Base-by-base conservation (phyloP, 306 rosid genomes). In the Datisca glomerata region DNA sequence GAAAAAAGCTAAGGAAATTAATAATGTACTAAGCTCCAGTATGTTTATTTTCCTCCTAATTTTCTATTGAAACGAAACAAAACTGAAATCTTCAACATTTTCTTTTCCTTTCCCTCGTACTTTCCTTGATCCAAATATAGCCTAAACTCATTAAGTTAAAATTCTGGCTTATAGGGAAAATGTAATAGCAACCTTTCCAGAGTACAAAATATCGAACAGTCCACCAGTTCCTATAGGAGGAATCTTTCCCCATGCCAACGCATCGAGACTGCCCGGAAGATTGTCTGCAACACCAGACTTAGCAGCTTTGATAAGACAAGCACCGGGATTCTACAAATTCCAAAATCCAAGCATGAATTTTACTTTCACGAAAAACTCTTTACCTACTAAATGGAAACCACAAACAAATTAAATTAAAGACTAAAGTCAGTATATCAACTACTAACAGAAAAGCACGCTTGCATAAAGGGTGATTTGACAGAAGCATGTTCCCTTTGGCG, bases 381-480 rank as follows among this genome's bases (percentile, higher is more conserved):
- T n/a, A n/a, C n/a, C n/a, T n/a, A n/a, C n/a, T n/a, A n/a, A n/a
- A n/a, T n/a, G n/a, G n/a, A n/a, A n/a, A n/a, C 32, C 32, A 43
- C 34, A 47, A 48, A 33, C 42, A 25, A 43, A 40, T 51, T 39
- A 42, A 16, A 41, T 40, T 8, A 18, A 5, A 35, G 23, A 24
- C 12, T 20, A 21, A 21, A 39, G 15, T 24, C 8, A 33, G n/a
- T 14, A 16, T 16, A 11, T 6, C 12, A 42, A 41, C 28, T 27
- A 80, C 96, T 75, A 40, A 89, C 96, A 21, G 98, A 75, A 61
- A 89, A 89, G 76, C 96, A 80, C 10, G 93, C 95, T 71, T 80
- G 98, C 69, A 81, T 72, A 41, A 89, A 84, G 53, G 98, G 96
- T 17, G 98, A 62, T 42, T 72, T 54, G 44, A 70, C 69, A 23